Percentiles rank a stretch among this genome's conserved stretches.
Conservation (phyloP, 2,329 filamentous ascomycete species). For the Colletotrichum orbiculare region DNA sequence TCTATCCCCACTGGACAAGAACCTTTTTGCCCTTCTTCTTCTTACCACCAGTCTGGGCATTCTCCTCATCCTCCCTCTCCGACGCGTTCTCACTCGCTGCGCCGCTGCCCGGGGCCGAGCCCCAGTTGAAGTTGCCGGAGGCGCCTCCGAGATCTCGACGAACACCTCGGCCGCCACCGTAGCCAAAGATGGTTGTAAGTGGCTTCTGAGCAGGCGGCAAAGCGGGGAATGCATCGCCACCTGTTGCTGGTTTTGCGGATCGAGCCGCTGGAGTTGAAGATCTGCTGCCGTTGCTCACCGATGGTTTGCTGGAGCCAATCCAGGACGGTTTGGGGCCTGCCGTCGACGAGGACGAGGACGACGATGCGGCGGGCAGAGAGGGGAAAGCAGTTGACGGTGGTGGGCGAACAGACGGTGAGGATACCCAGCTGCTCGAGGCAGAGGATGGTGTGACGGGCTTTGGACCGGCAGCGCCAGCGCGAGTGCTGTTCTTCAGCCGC, state of each 20-base stretch:
- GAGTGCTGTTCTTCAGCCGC: slow-evolving; percentile 69
- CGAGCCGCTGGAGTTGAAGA: slow-evolving; percentile 13
- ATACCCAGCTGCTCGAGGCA: slow-evolving; percentile 40
- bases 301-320: slow-evolving; percentile 40
- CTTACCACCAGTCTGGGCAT: slow-evolving; percentile 40
- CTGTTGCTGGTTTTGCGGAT: slow-evolving; percentile 8
- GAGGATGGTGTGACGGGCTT: slow-evolving; percentile 41
- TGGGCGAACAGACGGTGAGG: slow-evolving; percentile 35
- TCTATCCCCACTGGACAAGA: slow-evolving; percentile 68
- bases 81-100: slow-evolving; percentile 41
- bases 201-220: slow-evolving; percentile 82
- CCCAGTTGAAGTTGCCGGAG: slow-evolving; percentile 67
- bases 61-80: slow-evolving; percentile 43
- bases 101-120: slow-evolving; percentile 43
- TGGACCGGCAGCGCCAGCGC: slow-evolving; percentile 48
- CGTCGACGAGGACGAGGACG: slow-evolving; percentile 37
- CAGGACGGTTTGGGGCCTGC: slow-evolving; percentile 46
- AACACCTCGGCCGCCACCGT: slow-evolving; percentile 64
- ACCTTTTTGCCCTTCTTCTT: slow-evolving; percentile 71
- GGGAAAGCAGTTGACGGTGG: slow-evolving; percentile 55
- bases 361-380: slow-evolving; percentile 49
- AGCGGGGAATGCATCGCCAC: slow-evolving; percentile 79
- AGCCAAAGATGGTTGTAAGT: slow-evolving; percentile 70
- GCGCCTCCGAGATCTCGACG: slow-evolving; percentile 62
- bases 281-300: slow-evolving; percentile 25